Evolutionary conservation across 106 monocot species (phyloP), one percentile per base, ranked within the genome.

Genomic region (Posidonia australis): DNA sequence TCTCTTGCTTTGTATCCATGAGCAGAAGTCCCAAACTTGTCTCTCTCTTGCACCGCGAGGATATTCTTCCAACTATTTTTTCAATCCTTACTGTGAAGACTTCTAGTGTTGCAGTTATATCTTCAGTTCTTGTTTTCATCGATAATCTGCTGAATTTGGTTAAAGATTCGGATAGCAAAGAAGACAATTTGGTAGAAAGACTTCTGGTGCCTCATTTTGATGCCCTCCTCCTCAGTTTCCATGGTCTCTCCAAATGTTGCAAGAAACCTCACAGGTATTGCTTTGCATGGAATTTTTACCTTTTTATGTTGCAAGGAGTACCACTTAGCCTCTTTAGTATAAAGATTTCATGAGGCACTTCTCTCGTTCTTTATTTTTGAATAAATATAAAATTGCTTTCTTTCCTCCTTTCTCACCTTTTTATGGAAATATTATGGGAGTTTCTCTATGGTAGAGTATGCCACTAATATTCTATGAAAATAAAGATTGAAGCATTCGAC

Each of bases 1-100:
- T 98, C 69, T 73, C 73, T 53, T 98, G 96, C 73, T 91, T 98
- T 71, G 41, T 98, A 46, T 76, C 80, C 26, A 91, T 98, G 90
- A 98, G 96, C 64, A 62, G 63, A 67, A 84, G 75, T 63, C 76
- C 81, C 3, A 55, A 12, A 27, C 67, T 82, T 67, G 76, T 87
- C 45, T 41, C 77, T 27, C 77, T 83, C 5, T 76, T 98, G 57
- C 73, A 63, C 13, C 67, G 64, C 63, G 78, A 70, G 67, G 77
- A 73, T 42, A 66, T 98, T 56, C 60, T 98, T 13, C 83, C 96
- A 14, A 68, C 67, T 23, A 81, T 98, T 43, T 79, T 98, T 78
- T 90, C 90, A 70, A 81, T 98, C 60, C 73, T 98, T 22, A 79
- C 83, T 12, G 84, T 90, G 26, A 84, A 67, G 58, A 85, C 76